phyloP scores from a whole-genome alignment of 768 basidiomycete genomes.

The Lepiota venenata region DNA sequence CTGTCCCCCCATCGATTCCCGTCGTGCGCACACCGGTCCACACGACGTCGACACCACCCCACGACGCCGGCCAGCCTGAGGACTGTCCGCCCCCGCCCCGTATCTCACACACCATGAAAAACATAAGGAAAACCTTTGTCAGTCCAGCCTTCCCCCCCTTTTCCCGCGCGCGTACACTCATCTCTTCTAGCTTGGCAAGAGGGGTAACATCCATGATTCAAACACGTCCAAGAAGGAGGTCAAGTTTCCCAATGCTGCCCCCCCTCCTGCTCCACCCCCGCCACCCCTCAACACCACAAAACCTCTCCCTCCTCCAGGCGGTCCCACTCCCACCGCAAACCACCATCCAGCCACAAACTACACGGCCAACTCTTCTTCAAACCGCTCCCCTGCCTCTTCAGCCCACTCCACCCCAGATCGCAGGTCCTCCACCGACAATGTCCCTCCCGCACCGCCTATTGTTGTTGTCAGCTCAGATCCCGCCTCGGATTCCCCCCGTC shows the following conservation, averaged over 20 bases:
- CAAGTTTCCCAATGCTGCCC: slow-evolving; percentile 33
- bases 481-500: slow-evolving; percentile 43
- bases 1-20: slow-evolving; percentile 38
- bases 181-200: slow-evolving; percentile 54
- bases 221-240: slow-evolving; percentile 68
- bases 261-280: slow-evolving; percentile 43
- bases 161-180: slow-evolving; percentile 13
- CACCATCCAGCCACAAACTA: slow-evolving; percentile 31
- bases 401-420: slow-evolving; percentile 51
- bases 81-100: neutral
- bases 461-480: slow-evolving; percentile 82
- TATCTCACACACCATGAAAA: slow-evolving; percentile 58
- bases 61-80: neutral
- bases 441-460: slow-evolving; percentile 68
- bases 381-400: slow-evolving; percentile 37
- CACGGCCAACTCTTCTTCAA: slow-evolving; percentile 33
- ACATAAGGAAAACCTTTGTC: slow-evolving; percentile 81
- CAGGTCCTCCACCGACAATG: slow-evolving; percentile 46
- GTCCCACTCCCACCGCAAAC: slow-evolving; percentile 17
- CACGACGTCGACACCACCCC: slow-evolving; percentile 3
- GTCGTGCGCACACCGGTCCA: slow-evolving; percentile 11
- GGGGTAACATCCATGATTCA: slow-evolving; percentile 58
- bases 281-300: slow-evolving; percentile 66
- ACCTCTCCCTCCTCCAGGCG: slow-evolving; percentile 54
- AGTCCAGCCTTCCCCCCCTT: slow-evolving; percentile 23